phyloP scores from a whole-genome alignment of 768 basidiomycete genomes.

The Boletus tomentosulus region DNA sequence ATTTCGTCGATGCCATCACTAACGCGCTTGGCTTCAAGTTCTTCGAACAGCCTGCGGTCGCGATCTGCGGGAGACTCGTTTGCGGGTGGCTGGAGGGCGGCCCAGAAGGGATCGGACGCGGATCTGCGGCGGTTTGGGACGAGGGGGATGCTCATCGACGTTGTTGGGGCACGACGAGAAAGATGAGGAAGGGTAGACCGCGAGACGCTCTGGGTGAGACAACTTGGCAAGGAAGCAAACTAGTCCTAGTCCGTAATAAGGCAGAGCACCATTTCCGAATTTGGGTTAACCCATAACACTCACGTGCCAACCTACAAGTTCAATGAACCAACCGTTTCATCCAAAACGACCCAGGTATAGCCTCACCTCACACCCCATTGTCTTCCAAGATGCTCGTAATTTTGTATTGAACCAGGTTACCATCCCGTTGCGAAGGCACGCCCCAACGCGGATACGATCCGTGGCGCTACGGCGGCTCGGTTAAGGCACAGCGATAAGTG shows the following conservation, averaged over 20 bases:
- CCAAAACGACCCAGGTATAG: background rate
- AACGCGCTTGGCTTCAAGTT: conserved; percentile 67
- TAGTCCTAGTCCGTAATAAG: conserved; percentile 13
- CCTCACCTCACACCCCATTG: background rate
- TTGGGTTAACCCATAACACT: conserved; percentile 9
- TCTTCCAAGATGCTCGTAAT: background rate
- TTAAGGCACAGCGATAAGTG: background rate
- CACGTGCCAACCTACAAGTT: conserved; percentile 11
- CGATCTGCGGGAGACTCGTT: conserved; percentile 69
- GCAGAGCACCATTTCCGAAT: conserved; percentile 27
- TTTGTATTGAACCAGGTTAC: background rate
- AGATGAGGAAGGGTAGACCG: conserved; percentile 4
- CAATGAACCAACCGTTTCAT: conserved; percentile 2
- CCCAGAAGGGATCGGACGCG: conserved; percentile 67
- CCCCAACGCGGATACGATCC: too few relatives aligned
- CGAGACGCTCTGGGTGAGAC: conserved; percentile 20
- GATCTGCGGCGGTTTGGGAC: conserved; percentile 40
- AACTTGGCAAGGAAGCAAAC: conserved; percentile 10
- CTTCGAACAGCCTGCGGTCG: conserved; percentile 59
- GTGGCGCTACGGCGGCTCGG: background rate
- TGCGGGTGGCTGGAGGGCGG: conserved; percentile 62
- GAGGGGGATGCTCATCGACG: conserved; percentile 25
- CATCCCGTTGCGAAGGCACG: background rate
- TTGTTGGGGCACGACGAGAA: conserved; percentile 3
- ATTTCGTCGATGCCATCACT: conserved; percentile 79